Evolutionary conservation across 352 stramenopile species (phyloP), one percentile per base, ranked within the genome.

Genomic region (Thalassiosira hispida): DNA sequence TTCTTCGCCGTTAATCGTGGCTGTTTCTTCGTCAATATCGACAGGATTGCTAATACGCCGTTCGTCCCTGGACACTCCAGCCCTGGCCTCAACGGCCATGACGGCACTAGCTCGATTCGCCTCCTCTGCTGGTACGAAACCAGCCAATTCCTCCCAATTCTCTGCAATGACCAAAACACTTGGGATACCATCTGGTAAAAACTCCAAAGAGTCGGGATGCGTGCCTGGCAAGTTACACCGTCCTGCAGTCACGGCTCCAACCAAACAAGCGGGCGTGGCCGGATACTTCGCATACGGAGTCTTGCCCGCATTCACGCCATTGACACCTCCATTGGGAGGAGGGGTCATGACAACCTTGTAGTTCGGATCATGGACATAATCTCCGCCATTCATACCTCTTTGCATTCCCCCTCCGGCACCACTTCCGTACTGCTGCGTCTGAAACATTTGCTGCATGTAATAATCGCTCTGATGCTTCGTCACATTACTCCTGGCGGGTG

Each of bases 61-160:
- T 29, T 27, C 4, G 11, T 20, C 35, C 4, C 46, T 40, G 60
- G 46, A 53, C 9, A 69, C 38, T 9, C 52, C 33, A 38, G 4
- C 33, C 0, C 66, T 23, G n/a, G 29, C 11, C 22, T 81, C 44
- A 25, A 31, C 31, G 44, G 42, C 65, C 42, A 29, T 31, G 5
- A 1, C 29, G 33, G 4, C 27, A 35, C 38, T 25, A 35, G 31
- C 33, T 42, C 4, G 1, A 31, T 1, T 16, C 5, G 18, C n/a
- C 3, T 14, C n/a, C 5, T 44, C 29, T 12, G 29, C 16, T 1
- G 38, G 44, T 1, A 74, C 27, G 60, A 83, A 83, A 31, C 75
- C 75, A 16, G 75, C 75, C n/a, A 61, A 44, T 47, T 77, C 60
- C 51, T 83, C 75, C 75, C 75, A 83, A 73, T 83, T 61, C 12